Conservation (phyloP, 257 asterid genomes). For the Plectranthus barbatus region DNA sequence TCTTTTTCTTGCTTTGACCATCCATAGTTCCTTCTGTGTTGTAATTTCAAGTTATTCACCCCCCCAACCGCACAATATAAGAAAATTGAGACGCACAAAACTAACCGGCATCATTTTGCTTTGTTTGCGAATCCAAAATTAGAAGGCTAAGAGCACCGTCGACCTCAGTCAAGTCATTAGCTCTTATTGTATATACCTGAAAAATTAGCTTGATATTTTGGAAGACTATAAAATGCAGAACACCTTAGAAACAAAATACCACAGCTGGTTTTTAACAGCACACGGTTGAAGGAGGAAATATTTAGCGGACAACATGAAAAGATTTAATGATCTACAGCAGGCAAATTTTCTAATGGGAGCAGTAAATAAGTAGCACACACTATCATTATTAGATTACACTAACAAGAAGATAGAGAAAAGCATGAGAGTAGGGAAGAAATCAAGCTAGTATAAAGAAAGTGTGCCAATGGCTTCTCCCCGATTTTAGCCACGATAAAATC, state of each 20-base stretch:
- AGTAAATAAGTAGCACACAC: background rate
- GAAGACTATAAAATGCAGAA: background rate
- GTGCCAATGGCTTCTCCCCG: too few species aligned
- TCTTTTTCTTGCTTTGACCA: conserved; percentile 30
- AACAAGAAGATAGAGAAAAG: too few species aligned
- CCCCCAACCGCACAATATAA: background rate
- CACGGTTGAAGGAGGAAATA: background rate
- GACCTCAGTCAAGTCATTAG: conserved; percentile 68
- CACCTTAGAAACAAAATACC: background rate
- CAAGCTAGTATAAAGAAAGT: too few species aligned
- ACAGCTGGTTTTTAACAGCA: background rate
- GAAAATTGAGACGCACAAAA: conserved; percentile 8
- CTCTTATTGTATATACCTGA: conserved; percentile 55
- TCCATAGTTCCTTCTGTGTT: conserved; percentile 31
- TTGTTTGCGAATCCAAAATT: conserved; percentile 56
- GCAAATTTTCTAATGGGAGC: background rate
- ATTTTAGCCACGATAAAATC: too few species aligned
- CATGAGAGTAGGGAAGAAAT: too few species aligned
- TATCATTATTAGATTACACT: background rate
- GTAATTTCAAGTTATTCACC: background rate
- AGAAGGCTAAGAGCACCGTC: conserved; percentile 92
- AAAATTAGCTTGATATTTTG: conserved; percentile 17
- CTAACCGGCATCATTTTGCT: conserved; percentile 65
- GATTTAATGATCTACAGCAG: background rate
- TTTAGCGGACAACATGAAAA: background rate